Percentiles rank a stretch among this genome's conserved stretches.
These are phyloP conservation scores for Hypoxylon sp. DNA, from an alignment of 2,329 filamentous ascomycete species.

Conservation along the genomic window DNA sequence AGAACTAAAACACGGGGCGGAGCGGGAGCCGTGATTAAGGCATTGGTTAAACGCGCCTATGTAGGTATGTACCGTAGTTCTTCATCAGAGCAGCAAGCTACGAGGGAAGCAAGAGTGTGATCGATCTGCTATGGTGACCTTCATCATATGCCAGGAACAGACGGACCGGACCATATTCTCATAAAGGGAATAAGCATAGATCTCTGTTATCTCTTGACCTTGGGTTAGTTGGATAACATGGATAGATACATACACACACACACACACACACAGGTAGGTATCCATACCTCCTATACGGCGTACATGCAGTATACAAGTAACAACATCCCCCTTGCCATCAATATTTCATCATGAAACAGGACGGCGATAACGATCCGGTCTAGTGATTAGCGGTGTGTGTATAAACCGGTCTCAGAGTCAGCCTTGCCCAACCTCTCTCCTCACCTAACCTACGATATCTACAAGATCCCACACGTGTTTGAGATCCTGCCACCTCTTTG, in stretches of 20 bases:
- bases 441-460: constrained; percentile 15
- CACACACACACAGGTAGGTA: too few relatives aligned
- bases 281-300: too few relatives aligned
- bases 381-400: constrained; percentile 32
- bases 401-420: constrained; percentile 1
- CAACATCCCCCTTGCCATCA: constrained; percentile 1
- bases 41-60: too few relatives aligned
- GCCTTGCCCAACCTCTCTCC: constrained; percentile 2
- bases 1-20: constrained; percentile 8
- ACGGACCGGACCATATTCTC: too few relatives aligned
- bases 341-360: constrained; percentile 22
- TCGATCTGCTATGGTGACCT: constrained; percentile 9
- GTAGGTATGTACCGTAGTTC: too few relatives aligned
- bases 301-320: too few relatives aligned
- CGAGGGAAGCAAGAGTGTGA: constrained; percentile 1
- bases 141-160: too few relatives aligned
- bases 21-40: constrained; percentile 15
- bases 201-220: too few relatives aligned
- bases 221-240: too few relatives aligned
- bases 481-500: constrained; percentile 12
- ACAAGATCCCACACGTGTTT: constrained; percentile 23
- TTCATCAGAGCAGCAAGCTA: not conserved
- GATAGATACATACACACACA: too few relatives aligned
- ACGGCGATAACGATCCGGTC: constrained; percentile 13
- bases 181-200: too few relatives aligned